These are phyloP conservation scores for Tolypocladium album DNA, from an alignment of 2,329 filamentous ascomycete genomes.

Conservation along the genomic window DNA sequence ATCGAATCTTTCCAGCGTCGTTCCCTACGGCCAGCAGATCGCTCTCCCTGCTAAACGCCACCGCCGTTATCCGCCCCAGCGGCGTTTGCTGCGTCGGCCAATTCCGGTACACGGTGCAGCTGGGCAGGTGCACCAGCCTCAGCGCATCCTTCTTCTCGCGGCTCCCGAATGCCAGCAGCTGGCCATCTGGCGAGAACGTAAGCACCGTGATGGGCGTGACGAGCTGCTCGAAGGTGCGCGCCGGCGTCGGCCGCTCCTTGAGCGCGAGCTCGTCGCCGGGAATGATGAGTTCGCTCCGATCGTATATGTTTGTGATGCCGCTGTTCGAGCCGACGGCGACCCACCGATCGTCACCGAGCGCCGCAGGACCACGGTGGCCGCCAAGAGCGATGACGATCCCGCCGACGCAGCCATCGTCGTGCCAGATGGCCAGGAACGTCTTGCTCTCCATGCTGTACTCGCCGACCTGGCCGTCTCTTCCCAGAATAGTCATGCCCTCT, in stretches of 20 bases:
- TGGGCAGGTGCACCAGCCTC: slow-evolving; percentile 78
- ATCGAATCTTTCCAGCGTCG: slow-evolving; percentile 73
- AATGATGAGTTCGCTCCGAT: slow-evolving; percentile 55
- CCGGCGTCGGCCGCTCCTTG: slow-evolving; percentile 59
- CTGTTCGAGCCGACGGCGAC: slow-evolving; percentile 76
- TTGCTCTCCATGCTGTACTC: slow-evolving; percentile 68
- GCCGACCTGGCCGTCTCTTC: slow-evolving; percentile 79
- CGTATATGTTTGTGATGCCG: slow-evolving; percentile 90
- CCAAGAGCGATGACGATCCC: slow-evolving; percentile 76
- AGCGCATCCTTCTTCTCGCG: slow-evolving; percentile 82
- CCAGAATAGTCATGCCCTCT: slow-evolving; percentile 69
- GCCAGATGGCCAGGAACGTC: slow-evolving; percentile 71
- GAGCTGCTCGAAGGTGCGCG: slow-evolving; percentile 70
- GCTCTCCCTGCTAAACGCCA: slow-evolving; percentile 56
- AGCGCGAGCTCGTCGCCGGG: slow-evolving; percentile 35
- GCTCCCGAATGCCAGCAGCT: slow-evolving; percentile 79
- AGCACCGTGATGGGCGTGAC: slow-evolving; percentile 75
- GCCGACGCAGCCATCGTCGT: slow-evolving; percentile 79
- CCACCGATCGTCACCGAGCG: slow-evolving; percentile 75
- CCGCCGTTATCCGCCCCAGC: slow-evolving; percentile 67
- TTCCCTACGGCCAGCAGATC: slow-evolving; percentile 77
- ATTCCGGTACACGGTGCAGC: slow-evolving; percentile 88
- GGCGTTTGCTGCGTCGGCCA: slow-evolving; percentile 92
- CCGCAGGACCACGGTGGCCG: slow-evolving; percentile 48
- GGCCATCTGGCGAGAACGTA: slow-evolving; percentile 77